phyloP scores from a whole-genome alignment of 345 rosid genomes.

The Fremontodendron californicum region DNA sequence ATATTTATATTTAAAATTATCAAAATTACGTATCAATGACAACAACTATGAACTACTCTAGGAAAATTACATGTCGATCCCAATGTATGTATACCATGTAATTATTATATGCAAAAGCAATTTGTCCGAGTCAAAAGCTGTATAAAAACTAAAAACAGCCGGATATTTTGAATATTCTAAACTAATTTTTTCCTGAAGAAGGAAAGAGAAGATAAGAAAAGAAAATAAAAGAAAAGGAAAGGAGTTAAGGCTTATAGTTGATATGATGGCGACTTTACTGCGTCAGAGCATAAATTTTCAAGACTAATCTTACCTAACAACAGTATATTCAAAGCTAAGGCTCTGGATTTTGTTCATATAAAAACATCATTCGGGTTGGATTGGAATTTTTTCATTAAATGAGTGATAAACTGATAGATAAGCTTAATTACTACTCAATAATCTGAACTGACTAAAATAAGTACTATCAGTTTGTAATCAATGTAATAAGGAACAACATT shows the following conservation, averaged over 20 bases:
- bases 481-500: too few species aligned
- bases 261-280: slow-evolving; percentile 8
- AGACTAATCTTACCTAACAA: slow-evolving; percentile 1
- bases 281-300: slow-evolving; percentile 2
- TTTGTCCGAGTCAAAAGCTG: not conserved
- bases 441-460: too few species aligned
- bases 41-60: not conserved
- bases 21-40: too few species aligned
- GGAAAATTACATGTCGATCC: not conserved
- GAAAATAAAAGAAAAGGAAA: too few species aligned
- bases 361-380: not conserved
- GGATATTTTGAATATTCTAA: not conserved
- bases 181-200: not conserved
- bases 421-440: not conserved
- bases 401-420: too few species aligned
- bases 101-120: not conserved
- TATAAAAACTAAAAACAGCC: not conserved
- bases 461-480: too few species aligned
- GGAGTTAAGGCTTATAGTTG: not conserved
- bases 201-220: too few species aligned
- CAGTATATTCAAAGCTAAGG: not conserved
- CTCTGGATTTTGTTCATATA: not conserved
- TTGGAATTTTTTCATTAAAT: not conserved
- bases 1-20: too few species aligned
- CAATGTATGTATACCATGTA: not conserved